phyloP scores from a whole-genome alignment of 2,329 filamentous ascomycete genomes.

The Claviceps capensis region DNA sequence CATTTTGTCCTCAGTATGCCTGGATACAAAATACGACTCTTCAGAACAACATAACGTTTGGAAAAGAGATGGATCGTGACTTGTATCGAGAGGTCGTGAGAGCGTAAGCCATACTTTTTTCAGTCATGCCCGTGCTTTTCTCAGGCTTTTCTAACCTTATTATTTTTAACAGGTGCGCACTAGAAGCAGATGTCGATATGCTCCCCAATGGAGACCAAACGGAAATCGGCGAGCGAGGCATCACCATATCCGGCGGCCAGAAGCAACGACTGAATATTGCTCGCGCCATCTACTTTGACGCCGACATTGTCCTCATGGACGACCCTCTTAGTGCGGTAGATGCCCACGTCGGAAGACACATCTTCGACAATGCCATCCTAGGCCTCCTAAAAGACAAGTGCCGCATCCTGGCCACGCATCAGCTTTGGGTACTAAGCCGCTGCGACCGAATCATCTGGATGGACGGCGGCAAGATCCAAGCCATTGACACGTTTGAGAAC shows the following conservation, averaged over 20 bases:
- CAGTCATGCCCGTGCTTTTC: not conserved
- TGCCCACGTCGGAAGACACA: slow-evolving; percentile 55
- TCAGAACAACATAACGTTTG: slow-evolving; percentile 81
- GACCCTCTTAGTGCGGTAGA: slow-evolving; percentile 57
- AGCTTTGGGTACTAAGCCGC: slow-evolving; percentile 80
- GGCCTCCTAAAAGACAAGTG: slow-evolving; percentile 82
- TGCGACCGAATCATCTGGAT: slow-evolving; percentile 92
- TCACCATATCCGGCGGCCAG: slow-evolving; percentile 89
- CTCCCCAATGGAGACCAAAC: slow-evolving; percentile 80
- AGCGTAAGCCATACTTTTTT: slow-evolving; percentile 32
- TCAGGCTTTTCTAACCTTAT: not conserved
- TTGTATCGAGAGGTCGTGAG: slow-evolving; percentile 82
- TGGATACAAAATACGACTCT: slow-evolving; percentile 94
- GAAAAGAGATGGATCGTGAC: slow-evolving; percentile 55
- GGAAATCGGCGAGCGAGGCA: slow-evolving; percentile 89
- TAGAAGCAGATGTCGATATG: slow-evolving; percentile 80
- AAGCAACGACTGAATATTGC: slow-evolving; percentile 94
- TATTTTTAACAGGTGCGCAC: slow-evolving; percentile 46
- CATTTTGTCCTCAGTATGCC: slow-evolving; percentile 91
- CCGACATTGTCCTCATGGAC: slow-evolving; percentile 55
- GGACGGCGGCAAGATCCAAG: slow-evolving; percentile 71
- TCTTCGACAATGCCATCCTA: slow-evolving; percentile 90
- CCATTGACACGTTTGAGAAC: slow-evolving; percentile 79
- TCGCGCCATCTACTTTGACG: slow-evolving; percentile 58
- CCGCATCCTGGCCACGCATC: slow-evolving; percentile 83